Conservation (phyloP, 768 basidiomycete species). For the Mycena venus region DNA sequence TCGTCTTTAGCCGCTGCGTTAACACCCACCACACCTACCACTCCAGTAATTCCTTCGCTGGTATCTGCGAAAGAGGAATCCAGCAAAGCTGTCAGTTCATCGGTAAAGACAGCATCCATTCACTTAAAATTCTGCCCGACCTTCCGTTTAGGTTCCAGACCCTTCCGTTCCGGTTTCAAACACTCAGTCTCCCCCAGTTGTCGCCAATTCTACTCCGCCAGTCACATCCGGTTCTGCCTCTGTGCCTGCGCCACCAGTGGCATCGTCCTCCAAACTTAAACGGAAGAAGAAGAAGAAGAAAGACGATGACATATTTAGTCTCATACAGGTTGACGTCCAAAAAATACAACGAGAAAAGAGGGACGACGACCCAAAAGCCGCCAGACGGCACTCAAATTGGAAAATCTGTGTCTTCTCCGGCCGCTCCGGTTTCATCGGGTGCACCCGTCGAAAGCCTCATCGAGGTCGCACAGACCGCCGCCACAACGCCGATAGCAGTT, state of each 20-base stretch:
- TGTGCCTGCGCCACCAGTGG: neutral
- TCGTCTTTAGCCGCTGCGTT: conserved; percentile 33
- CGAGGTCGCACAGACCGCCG: neutral
- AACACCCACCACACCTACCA: neutral
- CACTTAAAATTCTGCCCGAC: neutral
- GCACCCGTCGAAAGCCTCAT: too few species aligned
- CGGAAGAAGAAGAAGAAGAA: conserved; percentile 42
- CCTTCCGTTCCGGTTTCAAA: neutral
- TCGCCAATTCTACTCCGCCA: neutral
- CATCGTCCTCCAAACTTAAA: conserved; percentile 14
- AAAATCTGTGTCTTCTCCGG: neutral
- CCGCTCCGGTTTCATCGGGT: neutral
- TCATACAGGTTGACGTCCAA: conserved; percentile 47
- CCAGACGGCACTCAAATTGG: neutral
- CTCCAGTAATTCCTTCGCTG: neutral
- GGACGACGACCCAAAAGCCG: neutral
- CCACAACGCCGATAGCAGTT: too few species aligned
- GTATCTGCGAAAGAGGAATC: neutral
- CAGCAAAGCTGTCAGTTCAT: neutral
- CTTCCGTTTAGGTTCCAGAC: too few species aligned
- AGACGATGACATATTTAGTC: conserved; percentile 42
- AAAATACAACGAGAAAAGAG: conserved; percentile 28
- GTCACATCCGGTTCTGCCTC: conserved; percentile 1
- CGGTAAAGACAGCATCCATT: neutral
- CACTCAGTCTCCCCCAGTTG: neutral